phyloP scores from a whole-genome alignment of 768 basidiomycete species.

The Tephrocybe sp. region DNA sequence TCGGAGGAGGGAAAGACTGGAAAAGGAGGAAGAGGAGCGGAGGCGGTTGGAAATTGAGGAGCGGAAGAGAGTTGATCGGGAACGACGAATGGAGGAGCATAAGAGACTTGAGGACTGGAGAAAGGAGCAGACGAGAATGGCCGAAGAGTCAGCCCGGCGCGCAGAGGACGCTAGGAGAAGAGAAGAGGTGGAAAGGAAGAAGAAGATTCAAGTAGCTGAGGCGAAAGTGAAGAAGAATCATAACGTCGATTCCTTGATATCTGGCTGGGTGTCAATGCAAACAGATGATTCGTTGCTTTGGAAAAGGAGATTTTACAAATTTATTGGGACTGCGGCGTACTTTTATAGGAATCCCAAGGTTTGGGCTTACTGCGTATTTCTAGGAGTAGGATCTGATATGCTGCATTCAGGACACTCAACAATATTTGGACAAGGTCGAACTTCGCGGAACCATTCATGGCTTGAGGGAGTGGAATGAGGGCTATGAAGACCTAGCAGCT shows the following conservation, averaged over 20 bases:
- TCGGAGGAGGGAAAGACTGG: conserved; percentile 34
- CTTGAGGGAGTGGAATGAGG: conserved; percentile 62
- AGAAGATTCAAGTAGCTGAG: conserved; percentile 44
- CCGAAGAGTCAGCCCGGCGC: conserved; percentile 41
- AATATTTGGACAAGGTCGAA: conserved; percentile 39
- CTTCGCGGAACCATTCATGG: conserved; percentile 44
- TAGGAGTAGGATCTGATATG: neutral
- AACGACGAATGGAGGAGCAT: conserved; percentile 49
- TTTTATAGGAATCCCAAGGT: conserved; percentile 56
- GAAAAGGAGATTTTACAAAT: conserved; percentile 65
- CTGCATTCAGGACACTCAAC: conserved; percentile 32
- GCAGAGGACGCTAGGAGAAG: conserved; percentile 39
- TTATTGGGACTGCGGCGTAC: conserved; percentile 42
- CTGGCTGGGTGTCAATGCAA: conserved; percentile 65
- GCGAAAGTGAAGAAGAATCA: conserved; percentile 36
- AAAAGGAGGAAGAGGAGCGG: conserved; percentile 45
- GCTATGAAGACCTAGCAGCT: conserved; percentile 63
- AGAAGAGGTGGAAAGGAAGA: conserved; percentile 41
- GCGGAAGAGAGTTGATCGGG: conserved; percentile 42
- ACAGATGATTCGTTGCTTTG: conserved; percentile 50
- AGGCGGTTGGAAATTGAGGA: conserved; percentile 42
- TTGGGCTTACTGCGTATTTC: conserved; percentile 11
- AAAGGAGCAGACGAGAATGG: conserved; percentile 40
- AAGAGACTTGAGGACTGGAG: conserved; percentile 52
- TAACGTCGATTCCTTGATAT: conserved; percentile 32